These are phyloP conservation scores for Trichoderma parareesei DNA, from an alignment of 495 filamentous ascomycete species.

Conservation along the genomic window DNA sequence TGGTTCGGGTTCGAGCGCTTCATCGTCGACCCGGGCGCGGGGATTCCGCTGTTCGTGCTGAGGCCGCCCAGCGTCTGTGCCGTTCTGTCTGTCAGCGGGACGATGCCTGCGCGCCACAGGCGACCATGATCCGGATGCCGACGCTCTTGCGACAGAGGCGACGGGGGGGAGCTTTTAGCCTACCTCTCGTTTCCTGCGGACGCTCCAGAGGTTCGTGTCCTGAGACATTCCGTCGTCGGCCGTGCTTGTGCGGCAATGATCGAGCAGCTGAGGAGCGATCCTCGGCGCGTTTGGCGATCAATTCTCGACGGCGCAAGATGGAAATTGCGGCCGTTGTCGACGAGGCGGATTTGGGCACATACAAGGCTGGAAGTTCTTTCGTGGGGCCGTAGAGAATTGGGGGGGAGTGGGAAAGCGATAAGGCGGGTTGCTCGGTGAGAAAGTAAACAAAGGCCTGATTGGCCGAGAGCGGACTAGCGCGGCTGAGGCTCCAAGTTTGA, in stretches of 20 bases:
- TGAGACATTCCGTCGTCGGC: constrained; percentile 53
- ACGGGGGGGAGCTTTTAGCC: constrained; percentile 16
- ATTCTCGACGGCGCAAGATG: not conserved
- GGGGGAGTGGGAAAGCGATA: not conserved
- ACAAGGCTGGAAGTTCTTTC: not conserved
- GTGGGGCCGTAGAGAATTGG: not conserved
- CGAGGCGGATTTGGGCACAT: constrained; percentile 9
- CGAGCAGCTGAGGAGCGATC: not conserved
- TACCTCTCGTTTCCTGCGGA: constrained; percentile 67
- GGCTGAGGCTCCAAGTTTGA: not conserved
- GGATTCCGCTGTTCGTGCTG: constrained; percentile 71
- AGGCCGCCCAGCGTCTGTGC: constrained; percentile 67
- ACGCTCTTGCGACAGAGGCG: constrained; percentile 11
- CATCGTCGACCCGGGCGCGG: constrained; percentile 87
- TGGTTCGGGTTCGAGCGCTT: constrained; percentile 88
- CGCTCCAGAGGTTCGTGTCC: constrained; percentile 65
- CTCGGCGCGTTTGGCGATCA: not conserved
- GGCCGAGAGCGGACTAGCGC: not conserved
- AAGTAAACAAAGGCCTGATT: constrained; percentile 15
- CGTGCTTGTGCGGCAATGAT: not conserved
- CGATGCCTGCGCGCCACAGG: constrained; percentile 11
- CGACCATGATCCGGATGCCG: not conserved
- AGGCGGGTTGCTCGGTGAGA: constrained; percentile 12
- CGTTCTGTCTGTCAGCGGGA: not conserved
- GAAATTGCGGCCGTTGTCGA: not conserved